Conservation (phyloP, 805 yeast species). For the Jamesozyma spencerorum region DNA sequence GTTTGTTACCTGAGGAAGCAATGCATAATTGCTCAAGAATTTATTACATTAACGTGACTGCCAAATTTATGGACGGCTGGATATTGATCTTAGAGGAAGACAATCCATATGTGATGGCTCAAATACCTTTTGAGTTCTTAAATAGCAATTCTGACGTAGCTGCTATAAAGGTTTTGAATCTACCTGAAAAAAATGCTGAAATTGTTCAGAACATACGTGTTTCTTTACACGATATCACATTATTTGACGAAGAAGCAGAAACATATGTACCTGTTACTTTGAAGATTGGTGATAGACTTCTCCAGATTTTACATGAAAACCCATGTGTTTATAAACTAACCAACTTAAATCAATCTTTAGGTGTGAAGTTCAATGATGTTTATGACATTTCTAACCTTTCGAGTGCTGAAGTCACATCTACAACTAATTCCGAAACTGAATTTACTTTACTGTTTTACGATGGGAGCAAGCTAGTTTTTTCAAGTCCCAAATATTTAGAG, state of each 20-base stretch:
- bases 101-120: conserved; percentile 10
- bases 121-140: conserved; percentile 30
- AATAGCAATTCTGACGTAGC: conserved; percentile 37
- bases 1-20: conserved; percentile 43
- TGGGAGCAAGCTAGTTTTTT: conserved; percentile 30
- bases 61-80: conserved; percentile 18
- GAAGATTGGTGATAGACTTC: conserved; percentile 54
- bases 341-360: conserved; percentile 20
- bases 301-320: conserved; percentile 43
- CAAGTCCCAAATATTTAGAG: conserved; percentile 44
- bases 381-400: conserved; percentile 34
- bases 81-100: conserved; percentile 5
- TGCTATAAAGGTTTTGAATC: conserved; percentile 33
- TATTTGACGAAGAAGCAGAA: conserved; percentile 38
- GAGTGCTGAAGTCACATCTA: conserved; percentile 32
- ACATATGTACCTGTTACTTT: conserved; percentile 49
- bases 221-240: conserved; percentile 39
- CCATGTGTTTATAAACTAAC: conserved; percentile 32
- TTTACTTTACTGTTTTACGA: conserved; percentile 35
- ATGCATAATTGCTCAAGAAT: conserved; percentile 43
- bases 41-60: conserved; percentile 38
- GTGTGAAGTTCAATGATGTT: conserved; percentile 34
- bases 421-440: conserved; percentile 40
- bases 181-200: conserved; percentile 33
- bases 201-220: conserved; percentile 40